Percentiles rank a stretch among this genome's conserved stretches.
These are phyloP conservation scores for Cladosporium sp. DNA, from an alignment of 2,329 filamentous ascomycete genomes.

Conservation along the genomic window DNA sequence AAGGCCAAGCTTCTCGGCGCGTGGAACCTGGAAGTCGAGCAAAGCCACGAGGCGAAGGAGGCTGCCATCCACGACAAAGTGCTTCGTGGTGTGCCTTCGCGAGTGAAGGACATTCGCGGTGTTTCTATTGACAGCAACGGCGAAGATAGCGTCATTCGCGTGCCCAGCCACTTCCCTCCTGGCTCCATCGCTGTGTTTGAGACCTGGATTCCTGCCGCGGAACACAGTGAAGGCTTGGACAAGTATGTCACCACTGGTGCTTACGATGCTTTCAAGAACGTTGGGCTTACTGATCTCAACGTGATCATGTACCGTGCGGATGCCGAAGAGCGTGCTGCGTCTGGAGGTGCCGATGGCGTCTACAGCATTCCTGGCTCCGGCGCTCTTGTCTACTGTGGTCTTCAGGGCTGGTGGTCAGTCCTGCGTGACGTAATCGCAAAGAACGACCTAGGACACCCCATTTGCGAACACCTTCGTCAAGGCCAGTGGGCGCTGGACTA, in stretches of 20 bases:
- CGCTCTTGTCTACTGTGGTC: constrained; percentile 84
- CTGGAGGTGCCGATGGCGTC: constrained; percentile 76
- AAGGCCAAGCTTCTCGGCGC: constrained; percentile 82
- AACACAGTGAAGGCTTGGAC: constrained; percentile 81
- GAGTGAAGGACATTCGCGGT: constrained; percentile 71
- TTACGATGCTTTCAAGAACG: constrained; percentile 71
- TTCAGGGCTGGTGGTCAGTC: constrained; percentile 99
- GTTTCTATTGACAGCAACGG: constrained; percentile 71
- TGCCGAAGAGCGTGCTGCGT: constrained; percentile 80
- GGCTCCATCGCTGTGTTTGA: constrained; percentile 94
- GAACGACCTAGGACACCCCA: constrained; percentile 88
- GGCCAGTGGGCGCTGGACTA: constrained; percentile 94
- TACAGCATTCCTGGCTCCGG: constrained; percentile 85
- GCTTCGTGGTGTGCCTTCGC: constrained; percentile 80
- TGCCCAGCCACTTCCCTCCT: constrained; percentile 82
- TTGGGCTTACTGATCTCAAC: constrained; percentile 82
- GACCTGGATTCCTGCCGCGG: constrained; percentile 88
- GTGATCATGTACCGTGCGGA: constrained; percentile 89
- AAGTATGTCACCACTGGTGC: constrained; percentile 82
- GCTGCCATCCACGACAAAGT: constrained; percentile 67
- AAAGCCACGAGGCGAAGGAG: constrained; percentile 67
- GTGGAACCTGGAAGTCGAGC: constrained; percentile 89
- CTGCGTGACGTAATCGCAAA: constrained; percentile 79
- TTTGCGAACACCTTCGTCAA: constrained; percentile 88
- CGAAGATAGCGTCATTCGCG: constrained; percentile 74